A percentile compares a stretch with the other conserved stretches of the same genome.
Evolutionary conservation across 345 rosid species (phyloP).

Genomic region (Nasturtium officinale): DNA sequence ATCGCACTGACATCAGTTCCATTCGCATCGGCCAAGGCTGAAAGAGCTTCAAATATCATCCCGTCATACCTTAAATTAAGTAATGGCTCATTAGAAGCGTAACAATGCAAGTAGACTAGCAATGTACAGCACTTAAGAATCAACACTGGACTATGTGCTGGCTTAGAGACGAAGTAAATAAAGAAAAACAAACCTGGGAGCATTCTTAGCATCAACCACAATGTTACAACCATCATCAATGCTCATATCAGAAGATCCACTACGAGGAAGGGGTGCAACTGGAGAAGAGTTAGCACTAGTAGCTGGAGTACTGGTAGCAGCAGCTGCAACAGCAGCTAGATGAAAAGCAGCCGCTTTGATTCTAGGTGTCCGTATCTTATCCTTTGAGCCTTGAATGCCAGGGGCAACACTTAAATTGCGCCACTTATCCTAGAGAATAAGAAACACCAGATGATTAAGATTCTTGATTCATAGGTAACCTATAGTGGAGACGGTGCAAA

Average conservation of each 20-base stretch:
- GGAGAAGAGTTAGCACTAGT: slow-evolving; percentile 26
- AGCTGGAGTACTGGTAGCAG: slow-evolving; percentile 32
- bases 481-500: not conserved
- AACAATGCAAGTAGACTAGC: slow-evolving; percentile 14
- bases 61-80: slow-evolving; percentile 53
- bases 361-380: slow-evolving; percentile 55
- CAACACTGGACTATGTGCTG: slow-evolving; percentile 41
- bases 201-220: slow-evolving; percentile 41
- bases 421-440: slow-evolving; percentile 70
- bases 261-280: slow-evolving; percentile 21
- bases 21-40: slow-evolving; percentile 51
- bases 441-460: slow-evolving; percentile 22
- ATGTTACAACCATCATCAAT: slow-evolving; percentile 31
- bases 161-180: slow-evolving; percentile 30
- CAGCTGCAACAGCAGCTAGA: slow-evolving; percentile 41
- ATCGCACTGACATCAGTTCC: slow-evolving; percentile 65
- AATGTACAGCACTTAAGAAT: slow-evolving; percentile 4
- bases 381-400: slow-evolving; percentile 59
- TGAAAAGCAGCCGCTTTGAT: slow-evolving; percentile 47
- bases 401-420: slow-evolving; percentile 69
- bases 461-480: slow-evolving; percentile 16
- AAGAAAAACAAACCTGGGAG: slow-evolving; percentile 40
- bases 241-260: slow-evolving; percentile 38
- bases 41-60: slow-evolving; percentile 79
- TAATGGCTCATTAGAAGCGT: slow-evolving; percentile 21